Conservation (phyloP, 108 stramenopile genomes). For the Schizochytrium sp. region DNA sequence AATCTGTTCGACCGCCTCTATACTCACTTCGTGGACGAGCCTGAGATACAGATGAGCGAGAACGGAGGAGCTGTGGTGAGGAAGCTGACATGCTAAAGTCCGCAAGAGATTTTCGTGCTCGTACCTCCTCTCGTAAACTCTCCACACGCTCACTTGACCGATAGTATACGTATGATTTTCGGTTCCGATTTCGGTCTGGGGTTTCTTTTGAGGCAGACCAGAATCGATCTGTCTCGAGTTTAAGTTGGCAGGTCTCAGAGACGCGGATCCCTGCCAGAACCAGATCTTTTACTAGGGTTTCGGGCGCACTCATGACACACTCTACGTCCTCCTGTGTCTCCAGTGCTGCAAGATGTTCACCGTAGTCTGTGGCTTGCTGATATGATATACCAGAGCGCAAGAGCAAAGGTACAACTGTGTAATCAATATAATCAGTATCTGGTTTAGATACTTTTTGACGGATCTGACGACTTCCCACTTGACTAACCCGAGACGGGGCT, state of each 20-base stretch:
- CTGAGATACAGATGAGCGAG: too few relatives aligned
- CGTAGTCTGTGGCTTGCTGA: background rate
- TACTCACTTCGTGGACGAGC: background rate
- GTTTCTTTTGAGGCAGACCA: background rate
- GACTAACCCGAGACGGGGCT: background rate
- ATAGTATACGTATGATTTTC: conserved; percentile 13
- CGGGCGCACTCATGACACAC: background rate
- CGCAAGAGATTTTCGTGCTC: background rate
- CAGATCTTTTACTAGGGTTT: conserved; percentile 8
- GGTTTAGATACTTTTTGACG: background rate
- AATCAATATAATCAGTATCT: conserved; percentile 1
- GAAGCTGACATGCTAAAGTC: background rate
- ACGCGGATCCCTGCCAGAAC: background rate
- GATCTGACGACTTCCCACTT: background rate
- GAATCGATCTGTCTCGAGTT: conserved; percentile 11
- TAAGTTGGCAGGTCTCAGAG: background rate
- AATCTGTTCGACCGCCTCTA: background rate
- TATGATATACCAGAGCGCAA: conserved; percentile 57
- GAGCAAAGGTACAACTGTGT: conserved; percentile 14
- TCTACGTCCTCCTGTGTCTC: background rate
- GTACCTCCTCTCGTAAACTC: conserved; percentile 4
- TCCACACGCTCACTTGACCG: background rate
- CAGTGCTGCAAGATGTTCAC: background rate
- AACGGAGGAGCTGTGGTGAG: too few relatives aligned
- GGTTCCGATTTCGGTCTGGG: background rate